Conservation (phyloP, 139 green algal species). For the Chlamydomonas urium region DNA sequence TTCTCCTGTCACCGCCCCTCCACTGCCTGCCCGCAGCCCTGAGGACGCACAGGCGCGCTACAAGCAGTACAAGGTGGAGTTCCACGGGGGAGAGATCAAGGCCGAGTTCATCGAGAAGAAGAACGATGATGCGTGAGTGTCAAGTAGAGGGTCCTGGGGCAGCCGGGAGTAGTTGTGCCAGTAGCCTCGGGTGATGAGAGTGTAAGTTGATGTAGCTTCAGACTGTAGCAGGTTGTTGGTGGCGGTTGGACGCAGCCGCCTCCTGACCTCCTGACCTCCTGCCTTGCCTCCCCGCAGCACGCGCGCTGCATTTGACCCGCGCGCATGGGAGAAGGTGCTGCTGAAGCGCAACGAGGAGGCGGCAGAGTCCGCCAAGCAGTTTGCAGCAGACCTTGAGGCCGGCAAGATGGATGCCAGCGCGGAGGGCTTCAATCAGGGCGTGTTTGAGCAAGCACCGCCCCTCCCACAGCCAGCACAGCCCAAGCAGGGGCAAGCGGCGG, state of each 20-base stretch:
- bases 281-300: constrained; percentile 7
- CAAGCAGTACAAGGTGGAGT: constrained; percentile 61
- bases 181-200: no score
- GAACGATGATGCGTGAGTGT: constrained; percentile 38
- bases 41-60: constrained; percentile 63
- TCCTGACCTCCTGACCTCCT: no score
- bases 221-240: no score
- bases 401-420: constrained; percentile 31
- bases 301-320: constrained; percentile 40
- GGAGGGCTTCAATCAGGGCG: constrained; percentile 47
- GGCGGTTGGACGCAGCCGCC: no score
- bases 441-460: constrained; percentile 27
- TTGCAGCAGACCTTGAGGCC: constrained; percentile 37
- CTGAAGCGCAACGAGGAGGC: constrained; percentile 41
- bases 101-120: constrained; percentile 49
- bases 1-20: no score
- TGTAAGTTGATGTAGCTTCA: no score
- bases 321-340: constrained; percentile 31
- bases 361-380: constrained; percentile 23
- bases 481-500: background rate
- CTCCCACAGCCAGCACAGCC: constrained; percentile 7
- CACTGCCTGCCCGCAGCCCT: no score
- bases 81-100: constrained; percentile 57
- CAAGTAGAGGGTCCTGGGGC: no score
- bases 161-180: no score